Evolutionary conservation across 768 basidiomycete genomes (phyloP).

Genomic region (Termitomyces titanicus): DNA sequence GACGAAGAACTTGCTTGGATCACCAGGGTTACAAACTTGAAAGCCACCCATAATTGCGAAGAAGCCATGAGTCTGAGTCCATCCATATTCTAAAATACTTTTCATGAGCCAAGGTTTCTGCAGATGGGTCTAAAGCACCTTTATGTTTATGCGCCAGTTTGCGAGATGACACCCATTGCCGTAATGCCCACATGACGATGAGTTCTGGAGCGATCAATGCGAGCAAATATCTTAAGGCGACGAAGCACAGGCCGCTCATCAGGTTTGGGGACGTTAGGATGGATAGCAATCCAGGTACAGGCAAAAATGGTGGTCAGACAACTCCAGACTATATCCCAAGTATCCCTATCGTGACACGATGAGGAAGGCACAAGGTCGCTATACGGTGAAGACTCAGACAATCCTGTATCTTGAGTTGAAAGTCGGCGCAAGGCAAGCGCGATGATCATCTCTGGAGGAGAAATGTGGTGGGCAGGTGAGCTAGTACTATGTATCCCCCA

Average conservation of each 20-base stretch:
- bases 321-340: slow-evolving; percentile 20
- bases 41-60: slow-evolving; percentile 28
- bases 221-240: slow-evolving; percentile 11
- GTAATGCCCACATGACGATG: slow-evolving; percentile 16
- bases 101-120: background rate
- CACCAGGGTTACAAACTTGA: background rate
- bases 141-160: slow-evolving; percentile 11
- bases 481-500: too few species aligned
- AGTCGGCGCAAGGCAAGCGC: background rate
- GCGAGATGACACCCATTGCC: slow-evolving; percentile 16
- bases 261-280: slow-evolving; percentile 20
- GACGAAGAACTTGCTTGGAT: background rate
- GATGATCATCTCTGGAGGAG: background rate
- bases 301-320: slow-evolving; percentile 21
- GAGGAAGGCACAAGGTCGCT: background rate
- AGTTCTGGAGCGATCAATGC: slow-evolving; percentile 22
- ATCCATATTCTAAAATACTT: slow-evolving; percentile 9
- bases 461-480: too few species aligned
- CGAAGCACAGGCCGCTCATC: background rate
- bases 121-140: background rate
- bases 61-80: slow-evolving; percentile 22
- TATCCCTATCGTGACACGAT: slow-evolving; percentile 1
- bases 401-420: background rate
- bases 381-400: background rate
- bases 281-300: slow-evolving; percentile 21